Base-by-base conservation (phyloP, 2,329 filamentous ascomycete species). In the Fragosphaeria purpurea region DNA sequence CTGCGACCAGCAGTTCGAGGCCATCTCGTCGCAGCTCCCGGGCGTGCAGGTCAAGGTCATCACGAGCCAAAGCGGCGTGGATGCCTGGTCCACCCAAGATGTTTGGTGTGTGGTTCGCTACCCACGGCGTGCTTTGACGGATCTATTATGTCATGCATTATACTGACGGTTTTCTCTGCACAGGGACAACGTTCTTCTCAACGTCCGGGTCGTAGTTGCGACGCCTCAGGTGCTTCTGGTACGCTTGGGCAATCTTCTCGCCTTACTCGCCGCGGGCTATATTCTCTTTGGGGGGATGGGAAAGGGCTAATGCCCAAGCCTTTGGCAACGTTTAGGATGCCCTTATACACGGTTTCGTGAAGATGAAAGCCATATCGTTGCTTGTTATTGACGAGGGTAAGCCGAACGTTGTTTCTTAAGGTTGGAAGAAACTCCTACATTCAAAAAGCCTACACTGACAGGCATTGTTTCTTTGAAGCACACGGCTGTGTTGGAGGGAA, bases 311-410 rank as follows among this genome's bases (percentile, higher is more conserved):
- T 22, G 22, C 22, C 22, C 22, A 22, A 22, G 22, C 32, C 13
- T 22, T 44, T n/a, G 10, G 8, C n/a, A 1, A 12, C 5, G 5
- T 35, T 3, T 10, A 57, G 3, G 86, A 94, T 64, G 87, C 86
- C 3, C 70, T 94, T 41, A 70, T 67, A 1, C 86, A 93, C 66
- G 85, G 75, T 0, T 94, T 94, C 61, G 76, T 95, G 2, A 71
- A 63, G 2, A 75, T 94, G 59, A 61, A 70, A 0, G 70, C 70
- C 3, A 65, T 95, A 30, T 73, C 82, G 5, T 69, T 95, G 5
- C 67, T 94, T 12, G 75, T 95, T 0, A 86, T 95, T 58, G 89
- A 95, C 60, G 89, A 95, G 79, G 86, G 86, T 84, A 61, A 49
- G 67, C 55, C 30, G 40, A 22, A 22, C 22, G 3, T 22, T 22